Evolutionary conservation across 202 grass and related monocot genomes (phyloP).

Genomic region (Bolboschoenoplectus hybrid): DNA sequence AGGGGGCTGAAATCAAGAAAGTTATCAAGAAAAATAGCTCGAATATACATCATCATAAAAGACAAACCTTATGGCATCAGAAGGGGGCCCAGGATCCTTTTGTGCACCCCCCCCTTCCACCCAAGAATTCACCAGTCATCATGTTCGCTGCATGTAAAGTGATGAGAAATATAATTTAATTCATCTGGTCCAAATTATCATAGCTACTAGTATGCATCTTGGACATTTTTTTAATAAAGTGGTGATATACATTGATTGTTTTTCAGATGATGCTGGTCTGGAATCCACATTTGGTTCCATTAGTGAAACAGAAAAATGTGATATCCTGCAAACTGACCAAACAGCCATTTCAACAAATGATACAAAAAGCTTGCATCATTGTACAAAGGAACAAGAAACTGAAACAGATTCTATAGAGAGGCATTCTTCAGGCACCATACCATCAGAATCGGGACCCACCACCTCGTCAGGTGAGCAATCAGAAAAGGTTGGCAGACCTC

Average conservation of each 20-base stretch:
- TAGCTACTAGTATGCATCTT: background rate
- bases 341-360: conserved; percentile 5
- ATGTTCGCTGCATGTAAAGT: background rate
- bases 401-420: conserved; percentile 35
- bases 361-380: conserved; percentile 27
- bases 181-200: background rate
- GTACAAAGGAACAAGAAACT: conserved; percentile 20
- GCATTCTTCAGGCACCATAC: conserved; percentile 8
- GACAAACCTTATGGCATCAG: background rate
- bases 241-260: background rate
- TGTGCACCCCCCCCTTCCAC: no score
- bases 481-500: conserved; percentile 56
- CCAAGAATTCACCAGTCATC: background rate
- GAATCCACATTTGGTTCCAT: background rate
- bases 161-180: background rate
- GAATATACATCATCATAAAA: background rate
- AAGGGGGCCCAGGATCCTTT: background rate
- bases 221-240: background rate
- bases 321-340: background rate
- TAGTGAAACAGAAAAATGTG: background rate
- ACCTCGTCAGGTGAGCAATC: conserved; percentile 15
- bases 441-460: conserved; percentile 1
- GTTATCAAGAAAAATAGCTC: background rate
- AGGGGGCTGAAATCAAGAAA: background rate
- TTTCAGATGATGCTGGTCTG: conserved; percentile 22